A percentile compares a stretch with the other conserved stretches of the same genome.
Conservation (phyloP, 768 basidiomycete species). For the Leccinellum luteum region DNA sequence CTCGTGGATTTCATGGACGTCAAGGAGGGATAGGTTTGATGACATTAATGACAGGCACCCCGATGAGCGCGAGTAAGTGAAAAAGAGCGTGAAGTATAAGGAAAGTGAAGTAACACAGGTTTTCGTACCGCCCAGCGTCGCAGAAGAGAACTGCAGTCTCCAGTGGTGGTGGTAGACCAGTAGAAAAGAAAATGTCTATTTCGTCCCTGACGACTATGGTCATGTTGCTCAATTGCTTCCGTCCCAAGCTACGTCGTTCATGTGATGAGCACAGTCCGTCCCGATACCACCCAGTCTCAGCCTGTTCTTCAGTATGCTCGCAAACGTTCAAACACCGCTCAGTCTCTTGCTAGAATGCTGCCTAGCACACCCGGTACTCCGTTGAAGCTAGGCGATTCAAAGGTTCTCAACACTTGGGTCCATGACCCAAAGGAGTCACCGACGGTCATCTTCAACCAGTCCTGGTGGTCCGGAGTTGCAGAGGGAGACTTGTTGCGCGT, state of each 20-base stretch:
- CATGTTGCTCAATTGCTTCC: constrained; percentile 1
- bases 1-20: constrained; percentile 19
- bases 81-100: constrained; percentile 25
- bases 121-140: constrained; percentile 18
- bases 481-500: constrained; percentile 75
- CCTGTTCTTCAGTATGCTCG: constrained; percentile 49
- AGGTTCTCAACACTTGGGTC: constrained; percentile 69
- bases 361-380: constrained; percentile 33
- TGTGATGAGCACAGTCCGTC: constrained; percentile 57
- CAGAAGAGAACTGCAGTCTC: constrained; percentile 3
- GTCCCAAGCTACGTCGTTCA: not conserved
- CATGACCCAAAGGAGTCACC: constrained; percentile 63
- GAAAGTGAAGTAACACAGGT: constrained; percentile 11
- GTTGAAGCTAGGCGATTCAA: constrained; percentile 60
- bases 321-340: constrained; percentile 72
- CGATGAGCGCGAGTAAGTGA: not conserved
- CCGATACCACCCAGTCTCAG: constrained; percentile 50
- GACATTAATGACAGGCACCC: constrained; percentile 5
- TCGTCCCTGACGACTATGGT: not conserved
- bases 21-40: constrained; percentile 3
- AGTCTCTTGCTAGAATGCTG: constrained; percentile 56
- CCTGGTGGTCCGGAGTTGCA: constrained; percentile 73
- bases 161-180: not conserved
- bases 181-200: not conserved
- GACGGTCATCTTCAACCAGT: constrained; percentile 65